phyloP scores from a whole-genome alignment of 176 grass and related monocot genomes.

The Avena atlantica region DNA sequence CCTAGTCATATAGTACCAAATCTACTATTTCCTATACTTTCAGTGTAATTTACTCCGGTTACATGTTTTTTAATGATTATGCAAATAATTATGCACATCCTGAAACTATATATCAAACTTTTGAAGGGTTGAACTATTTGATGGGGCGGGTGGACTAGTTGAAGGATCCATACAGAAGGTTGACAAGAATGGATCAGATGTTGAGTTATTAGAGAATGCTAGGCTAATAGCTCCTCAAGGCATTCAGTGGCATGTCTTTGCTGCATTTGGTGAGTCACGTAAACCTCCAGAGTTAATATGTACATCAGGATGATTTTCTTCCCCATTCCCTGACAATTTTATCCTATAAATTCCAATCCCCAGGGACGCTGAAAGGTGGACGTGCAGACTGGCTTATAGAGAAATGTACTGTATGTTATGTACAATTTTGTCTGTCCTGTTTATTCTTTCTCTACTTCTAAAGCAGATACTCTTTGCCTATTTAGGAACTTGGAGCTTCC shows the following conservation, averaged over 20 bases:
- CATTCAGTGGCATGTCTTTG: conserved; percentile 87
- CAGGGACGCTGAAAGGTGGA: conserved; percentile 94
- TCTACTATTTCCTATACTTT: not conserved
- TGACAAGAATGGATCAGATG: conserved; percentile 65
- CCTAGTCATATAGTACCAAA: not conserved
- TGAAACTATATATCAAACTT: conserved; percentile 28
- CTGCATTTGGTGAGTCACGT: conserved; percentile 77
- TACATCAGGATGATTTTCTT: not conserved
- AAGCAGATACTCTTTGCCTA: not conserved
- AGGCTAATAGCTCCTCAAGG: conserved; percentile 66
- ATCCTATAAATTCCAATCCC: conserved; percentile 33
- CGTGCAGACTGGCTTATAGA: conserved; percentile 95
- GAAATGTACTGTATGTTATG: conserved; percentile 98
- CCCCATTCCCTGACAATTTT: conserved; percentile 30
- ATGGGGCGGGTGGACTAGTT: conserved; percentile 75
- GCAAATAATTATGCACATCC: not conserved
- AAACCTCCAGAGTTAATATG: not conserved
- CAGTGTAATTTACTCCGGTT: not conserved
- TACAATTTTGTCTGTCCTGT: conserved; percentile 21
- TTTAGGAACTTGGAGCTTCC: conserved; percentile 92
- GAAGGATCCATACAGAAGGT: conserved; percentile 85
- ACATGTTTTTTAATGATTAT: not conserved
- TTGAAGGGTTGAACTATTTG: conserved; percentile 83
- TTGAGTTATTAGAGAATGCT: conserved; percentile 69
- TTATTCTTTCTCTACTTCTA: conserved; percentile 38